phyloP scores from a whole-genome alignment of 2,329 filamentous ascomycete genomes.

The Grosmannia serpens region DNA sequence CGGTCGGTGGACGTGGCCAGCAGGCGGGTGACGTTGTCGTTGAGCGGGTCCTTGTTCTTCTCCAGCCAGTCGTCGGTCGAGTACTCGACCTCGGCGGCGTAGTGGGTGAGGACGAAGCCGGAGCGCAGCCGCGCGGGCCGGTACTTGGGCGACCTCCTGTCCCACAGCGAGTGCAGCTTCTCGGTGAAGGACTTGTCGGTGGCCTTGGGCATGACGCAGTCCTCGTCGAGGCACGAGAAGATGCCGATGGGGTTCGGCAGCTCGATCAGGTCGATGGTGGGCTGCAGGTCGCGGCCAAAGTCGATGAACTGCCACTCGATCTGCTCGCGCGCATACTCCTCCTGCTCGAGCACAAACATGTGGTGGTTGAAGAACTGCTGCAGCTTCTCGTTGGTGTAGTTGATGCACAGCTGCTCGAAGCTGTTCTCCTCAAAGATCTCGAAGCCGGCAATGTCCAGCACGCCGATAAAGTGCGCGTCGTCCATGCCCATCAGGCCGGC shows the following conservation, averaged over 20 bases:
- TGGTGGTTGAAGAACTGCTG: slow-evolving; percentile 99
- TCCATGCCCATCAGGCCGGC: slow-evolving; percentile 69
- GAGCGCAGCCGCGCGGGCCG: slow-evolving; percentile 76
- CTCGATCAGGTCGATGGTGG: slow-evolving; percentile 95
- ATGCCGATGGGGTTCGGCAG: slow-evolving; percentile 95
- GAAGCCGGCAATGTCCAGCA: slow-evolving; percentile 97
- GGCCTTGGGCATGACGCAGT: slow-evolving; percentile 97
- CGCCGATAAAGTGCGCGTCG: slow-evolving; percentile 91
- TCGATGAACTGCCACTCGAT: slow-evolving; percentile 99
- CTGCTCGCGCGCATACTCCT: slow-evolving; percentile 93
- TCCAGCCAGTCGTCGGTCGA: slow-evolving; percentile 91
- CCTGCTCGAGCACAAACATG: slow-evolving; percentile 98
- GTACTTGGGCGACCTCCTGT: slow-evolving; percentile 91
- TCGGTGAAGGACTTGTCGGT: slow-evolving; percentile 96
- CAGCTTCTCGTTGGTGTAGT: slow-evolving; percentile 98
- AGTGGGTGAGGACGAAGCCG: slow-evolving; percentile 93
- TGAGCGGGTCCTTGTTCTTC: slow-evolving; percentile 97
- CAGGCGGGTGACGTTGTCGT: slow-evolving; percentile 89
- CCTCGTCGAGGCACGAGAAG: slow-evolving; percentile 95
- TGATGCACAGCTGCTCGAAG: slow-evolving; percentile 98
- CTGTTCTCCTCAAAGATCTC: slow-evolving; percentile 98
- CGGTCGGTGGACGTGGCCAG: slow-evolving; percentile 71
- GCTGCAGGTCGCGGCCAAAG: slow-evolving; percentile 92
- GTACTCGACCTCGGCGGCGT: slow-evolving; percentile 96
- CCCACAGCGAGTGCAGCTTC: slow-evolving; percentile 93